Conservation (phyloP, 2,329 filamentous ascomycete species). For the Xylariaceae sp. region DNA sequence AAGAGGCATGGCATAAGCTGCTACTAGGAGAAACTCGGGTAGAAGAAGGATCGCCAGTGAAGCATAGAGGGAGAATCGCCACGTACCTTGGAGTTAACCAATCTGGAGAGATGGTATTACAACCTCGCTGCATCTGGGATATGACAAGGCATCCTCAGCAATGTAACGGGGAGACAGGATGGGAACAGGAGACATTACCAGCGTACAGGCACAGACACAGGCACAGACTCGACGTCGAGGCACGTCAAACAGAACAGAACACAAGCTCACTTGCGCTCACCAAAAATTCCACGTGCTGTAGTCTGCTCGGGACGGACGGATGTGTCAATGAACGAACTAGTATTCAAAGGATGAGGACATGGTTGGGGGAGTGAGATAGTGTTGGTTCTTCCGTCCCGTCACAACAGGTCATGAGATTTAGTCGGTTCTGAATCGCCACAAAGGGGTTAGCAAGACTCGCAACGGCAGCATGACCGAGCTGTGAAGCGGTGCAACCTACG, state of each 20-base stretch:
- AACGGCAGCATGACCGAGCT: conserved; percentile 3
- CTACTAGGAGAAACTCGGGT: conserved; percentile 24
- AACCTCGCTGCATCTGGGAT: not conserved
- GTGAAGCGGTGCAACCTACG: conserved; percentile 1
- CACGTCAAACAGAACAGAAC: not conserved
- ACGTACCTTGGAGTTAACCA: not conserved
- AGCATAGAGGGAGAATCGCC: not conserved
- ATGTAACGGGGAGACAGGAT: not conserved
- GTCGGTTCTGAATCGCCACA: conserved; percentile 1
- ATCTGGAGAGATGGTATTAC: not conserved
- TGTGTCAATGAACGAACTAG: conserved; percentile 2
- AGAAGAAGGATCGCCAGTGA: not conserved
- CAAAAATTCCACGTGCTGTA: not conserved
- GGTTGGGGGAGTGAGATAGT: conserved; percentile 13
- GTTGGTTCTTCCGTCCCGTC: conserved; percentile 11
- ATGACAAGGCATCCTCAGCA: not conserved
- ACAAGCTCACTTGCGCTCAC: not conserved
- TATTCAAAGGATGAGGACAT: conserved; percentile 5
- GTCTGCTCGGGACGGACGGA: conserved; percentile 3
- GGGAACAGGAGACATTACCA: conserved; percentile 7
- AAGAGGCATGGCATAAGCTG: conserved; percentile 23
- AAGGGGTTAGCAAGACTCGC: conserved; percentile 1
- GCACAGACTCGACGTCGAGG: too few relatives aligned
- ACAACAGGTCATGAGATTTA: conserved; percentile 7
- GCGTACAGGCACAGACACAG: conserved; percentile 1